Base-by-base conservation (phyloP, 1,139 yeast species). In the Yamadazyma spencermartinsiae region DNA sequence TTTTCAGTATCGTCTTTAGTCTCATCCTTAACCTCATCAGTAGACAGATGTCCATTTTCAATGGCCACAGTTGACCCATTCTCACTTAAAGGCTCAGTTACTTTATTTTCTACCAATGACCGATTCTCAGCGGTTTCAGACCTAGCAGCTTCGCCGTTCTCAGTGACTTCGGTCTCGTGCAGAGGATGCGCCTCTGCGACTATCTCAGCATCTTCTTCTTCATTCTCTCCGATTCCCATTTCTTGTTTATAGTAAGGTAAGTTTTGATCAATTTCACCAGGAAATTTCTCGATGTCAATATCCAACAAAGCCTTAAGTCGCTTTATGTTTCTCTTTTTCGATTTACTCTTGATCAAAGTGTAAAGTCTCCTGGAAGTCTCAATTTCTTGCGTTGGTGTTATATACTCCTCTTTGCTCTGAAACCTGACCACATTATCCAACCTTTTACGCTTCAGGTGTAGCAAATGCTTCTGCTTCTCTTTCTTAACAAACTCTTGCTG, bases 401-500 rank as follows among this genome's bases (percentile, higher is more conserved):
- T 60, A 35, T 44, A 63, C 3, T 63, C 53, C 37, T 69, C 74
- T 33, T 58, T 53, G 36, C 82, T 74, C 7, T 63, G 55, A 33
- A 74, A 65, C 36, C 87, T 64, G 12, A 86, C 55, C 6, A 82
- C 78, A 41, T 83, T 73, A 1, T 64, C 68, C 47, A 86, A 63
- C 45, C 77, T 80, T 24, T 69, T 67, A 43, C 90, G 75, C 49
- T 74, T 78, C 56, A 85, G 83, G 43, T 79, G 70, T 59, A 86
- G 76, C 44, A 86, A 66, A 31, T 84, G 88, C 41, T 90, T 68
- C 54, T 90, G 90, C 39, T 76, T 76, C 57, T 83, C 83, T 58
- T 87, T 88, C 54, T 87, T 84, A 33, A 80, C 83, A 33, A 85
- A 71, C 58, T 92, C 98, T 56, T 87, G 92, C 51, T 90, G 94